phyloP scores from a whole-genome alignment of 1,284 basidiomycete genomes.

The Porogramme epimiltina region DNA sequence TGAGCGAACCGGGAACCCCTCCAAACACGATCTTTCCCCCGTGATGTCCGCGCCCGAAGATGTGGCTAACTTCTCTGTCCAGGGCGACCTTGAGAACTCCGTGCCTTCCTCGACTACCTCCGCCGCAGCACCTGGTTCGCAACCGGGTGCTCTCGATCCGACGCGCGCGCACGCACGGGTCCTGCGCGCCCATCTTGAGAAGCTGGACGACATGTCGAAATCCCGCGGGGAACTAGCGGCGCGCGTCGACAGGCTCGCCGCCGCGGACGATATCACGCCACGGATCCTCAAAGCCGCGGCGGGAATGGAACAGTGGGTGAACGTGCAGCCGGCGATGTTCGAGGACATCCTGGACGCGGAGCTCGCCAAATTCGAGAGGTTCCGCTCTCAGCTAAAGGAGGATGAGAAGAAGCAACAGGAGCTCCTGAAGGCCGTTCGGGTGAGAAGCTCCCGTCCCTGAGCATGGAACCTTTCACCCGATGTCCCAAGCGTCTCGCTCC shows the following conservation, averaged over 20 bases:
- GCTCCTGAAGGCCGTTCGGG: conserved; percentile 71
- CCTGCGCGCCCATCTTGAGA: conserved; percentile 79
- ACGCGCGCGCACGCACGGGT: conserved; percentile 70
- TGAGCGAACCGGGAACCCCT: conserved; percentile 39
- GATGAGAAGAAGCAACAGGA: conserved; percentile 64
- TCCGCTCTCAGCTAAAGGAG: conserved; percentile 64
- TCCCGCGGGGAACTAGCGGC: conserved; percentile 64
- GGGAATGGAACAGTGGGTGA: conserved; percentile 63
- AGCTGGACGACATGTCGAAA: conserved; percentile 74
- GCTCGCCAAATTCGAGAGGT: conserved; percentile 81
- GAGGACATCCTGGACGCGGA: conserved; percentile 81
- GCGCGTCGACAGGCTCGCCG: conserved; percentile 65
- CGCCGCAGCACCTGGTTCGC: conserved; percentile 27
- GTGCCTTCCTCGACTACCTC: conserved; percentile 62
- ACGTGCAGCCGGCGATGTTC: conserved; percentile 84
- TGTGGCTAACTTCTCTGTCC: conserved; percentile 3
- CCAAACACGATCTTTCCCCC: not conserved
- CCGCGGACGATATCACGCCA: conserved; percentile 77
- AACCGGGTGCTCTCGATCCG: conserved; percentile 33
- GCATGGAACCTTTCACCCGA: no score
- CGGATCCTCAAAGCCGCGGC: conserved; percentile 71
- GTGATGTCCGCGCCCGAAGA: not conserved
- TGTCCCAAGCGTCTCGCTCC: no score
- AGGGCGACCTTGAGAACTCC: conserved; percentile 70
- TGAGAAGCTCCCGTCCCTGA: conserved; percentile 34